phyloP scores from a whole-genome alignment of 2,329 filamentous ascomycete species.

The Exophiala sp. region DNA sequence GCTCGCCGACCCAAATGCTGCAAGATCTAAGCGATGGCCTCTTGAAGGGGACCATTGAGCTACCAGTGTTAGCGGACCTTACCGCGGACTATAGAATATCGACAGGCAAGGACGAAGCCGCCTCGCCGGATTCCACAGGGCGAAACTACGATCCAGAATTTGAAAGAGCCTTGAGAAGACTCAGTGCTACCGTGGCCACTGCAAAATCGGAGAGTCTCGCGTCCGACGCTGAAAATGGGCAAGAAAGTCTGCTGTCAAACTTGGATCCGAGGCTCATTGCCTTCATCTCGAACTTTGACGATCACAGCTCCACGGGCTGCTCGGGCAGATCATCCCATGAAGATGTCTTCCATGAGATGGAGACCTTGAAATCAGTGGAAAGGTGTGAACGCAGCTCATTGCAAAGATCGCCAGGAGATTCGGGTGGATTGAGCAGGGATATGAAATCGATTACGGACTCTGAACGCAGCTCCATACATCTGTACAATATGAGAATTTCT shows the following conservation, averaged over 20 bases:
- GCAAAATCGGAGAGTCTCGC: conserved; percentile 4
- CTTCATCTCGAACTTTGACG: conserved; percentile 18
- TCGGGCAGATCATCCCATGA: neutral
- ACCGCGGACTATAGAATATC: neutral
- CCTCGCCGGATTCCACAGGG: neutral
- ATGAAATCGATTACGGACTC: conserved; percentile 9
- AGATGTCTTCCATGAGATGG: too few relatives aligned
- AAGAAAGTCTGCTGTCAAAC: conserved; percentile 18
- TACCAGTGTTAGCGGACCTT: conserved; percentile 1
- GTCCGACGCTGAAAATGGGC: conserved; percentile 4
- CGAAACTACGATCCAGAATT: neutral
- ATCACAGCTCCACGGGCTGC: neutral
- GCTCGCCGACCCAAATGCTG: conserved; percentile 14
- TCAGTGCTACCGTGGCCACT: conserved; percentile 1
- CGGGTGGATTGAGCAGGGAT: conserved; percentile 5
- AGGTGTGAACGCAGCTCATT: neutral
- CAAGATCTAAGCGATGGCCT: conserved; percentile 9
- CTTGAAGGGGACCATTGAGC: conserved; percentile 12
- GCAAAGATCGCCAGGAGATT: neutral
- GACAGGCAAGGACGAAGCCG: neutral
- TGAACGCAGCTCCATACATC: conserved; percentile 26
- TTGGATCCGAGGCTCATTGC: conserved; percentile 21
- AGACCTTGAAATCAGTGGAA: neutral
- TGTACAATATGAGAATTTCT: conserved; percentile 30
- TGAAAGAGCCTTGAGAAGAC: conserved; percentile 1